These are phyloP conservation scores for Quercus cerris DNA, from an alignment of 306 rosid species.

Conservation along the genomic window DNA sequence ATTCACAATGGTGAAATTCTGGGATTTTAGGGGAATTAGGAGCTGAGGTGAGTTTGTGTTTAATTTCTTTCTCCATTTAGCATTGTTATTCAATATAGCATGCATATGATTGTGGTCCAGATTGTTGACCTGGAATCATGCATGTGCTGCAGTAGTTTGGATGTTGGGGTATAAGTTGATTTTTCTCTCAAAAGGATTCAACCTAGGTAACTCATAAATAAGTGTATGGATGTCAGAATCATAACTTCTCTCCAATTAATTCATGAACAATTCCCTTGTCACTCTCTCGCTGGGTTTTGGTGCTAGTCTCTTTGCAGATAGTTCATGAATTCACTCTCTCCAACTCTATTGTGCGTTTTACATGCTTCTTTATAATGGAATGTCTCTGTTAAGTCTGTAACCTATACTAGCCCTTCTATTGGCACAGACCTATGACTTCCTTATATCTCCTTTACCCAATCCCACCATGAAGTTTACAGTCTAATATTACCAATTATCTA, in stretches of 20 bases:
- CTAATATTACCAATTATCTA: constrained; percentile 1
- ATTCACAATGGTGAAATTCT: neutral
- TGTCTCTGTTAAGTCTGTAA: neutral
- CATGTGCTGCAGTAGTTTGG: neutral
- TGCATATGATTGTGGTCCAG: neutral
- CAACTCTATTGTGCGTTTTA: neutral
- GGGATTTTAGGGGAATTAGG: neutral
- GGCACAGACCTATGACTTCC: neutral
- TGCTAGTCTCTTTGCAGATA: neutral
- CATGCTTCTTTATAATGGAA: neutral
- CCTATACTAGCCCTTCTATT: neutral
- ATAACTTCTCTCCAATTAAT: neutral
- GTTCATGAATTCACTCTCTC: too few species aligned
- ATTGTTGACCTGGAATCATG: neutral
- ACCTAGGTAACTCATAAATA: neutral
- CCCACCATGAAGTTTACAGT: neutral
- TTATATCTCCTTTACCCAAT: neutral
- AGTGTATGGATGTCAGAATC: neutral
- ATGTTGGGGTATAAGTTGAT: neutral
- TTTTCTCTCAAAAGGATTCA: neutral
- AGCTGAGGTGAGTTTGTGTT: neutral
- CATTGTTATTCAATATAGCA: neutral
- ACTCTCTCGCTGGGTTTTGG: neutral
- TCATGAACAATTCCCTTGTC: neutral
- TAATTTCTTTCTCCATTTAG: neutral